Base-by-base conservation (phyloP, 257 asterid species). In the Fraxinus anomala region DNA sequence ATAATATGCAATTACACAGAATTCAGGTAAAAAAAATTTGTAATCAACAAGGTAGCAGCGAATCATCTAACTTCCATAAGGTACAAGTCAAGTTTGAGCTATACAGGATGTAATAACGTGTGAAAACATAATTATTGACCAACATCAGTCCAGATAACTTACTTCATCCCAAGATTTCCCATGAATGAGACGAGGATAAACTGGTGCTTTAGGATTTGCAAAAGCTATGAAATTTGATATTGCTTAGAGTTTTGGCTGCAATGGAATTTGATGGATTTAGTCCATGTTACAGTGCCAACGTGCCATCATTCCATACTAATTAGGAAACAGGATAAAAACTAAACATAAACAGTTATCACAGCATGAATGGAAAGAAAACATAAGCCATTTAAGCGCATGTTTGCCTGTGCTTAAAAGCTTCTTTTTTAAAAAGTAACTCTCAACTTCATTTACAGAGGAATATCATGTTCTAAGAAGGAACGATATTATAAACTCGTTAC, bases 201-300 rank as follows among this genome's bases (percentile, higher is more conserved):
- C 86, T 16, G 96, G 93, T 67, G 94, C 92, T 79, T 89, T 91
- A 17, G 96, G 96, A 83, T 91, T 91, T 59, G 79, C 70, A 81
- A 89, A 91, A 36, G 92, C 76, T 78, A 91, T 78, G 80, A 80
- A 30, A 65, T 88, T 88, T 68, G 93, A 91, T 75, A 85, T 74
- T 44, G 89, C 90, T 37, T 85, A 81, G 83, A 89, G 73, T 68
- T 85, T 86, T 19, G 91, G 96, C 94, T 89, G 92, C 87, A 86
- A 73, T 31, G 76, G 72, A 59, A 61, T 24, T 30, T n/a, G 0
- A 5, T 79, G 21, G 24, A 10, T 31, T 34, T 16, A 80, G 66
- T 21, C 34, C 26, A 30, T 17, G 31, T 73, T 30, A 37, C 47
- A 47, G 63, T 65, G 9, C 42, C 42, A 6, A 39, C 8, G 42